Evolutionary conservation across 2,329 filamentous ascomycete species (phyloP).

Genomic region (Cladosporium phlei): DNA sequence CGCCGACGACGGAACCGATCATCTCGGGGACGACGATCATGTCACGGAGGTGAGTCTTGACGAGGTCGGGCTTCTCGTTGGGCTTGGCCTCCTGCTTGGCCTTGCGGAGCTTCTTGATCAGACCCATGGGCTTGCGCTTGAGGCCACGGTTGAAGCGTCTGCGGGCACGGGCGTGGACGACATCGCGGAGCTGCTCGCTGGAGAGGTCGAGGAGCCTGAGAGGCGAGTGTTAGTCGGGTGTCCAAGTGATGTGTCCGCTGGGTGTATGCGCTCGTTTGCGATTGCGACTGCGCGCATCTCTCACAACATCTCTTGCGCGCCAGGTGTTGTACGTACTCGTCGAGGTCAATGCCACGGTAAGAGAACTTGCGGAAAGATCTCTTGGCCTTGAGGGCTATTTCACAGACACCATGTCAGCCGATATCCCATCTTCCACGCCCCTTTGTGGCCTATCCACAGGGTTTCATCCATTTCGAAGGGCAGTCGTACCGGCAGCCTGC

Average conservation of each 20-base stretch:
- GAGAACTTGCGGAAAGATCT: slow-evolving; percentile 99
- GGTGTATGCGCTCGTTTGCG: slow-evolving; percentile 14
- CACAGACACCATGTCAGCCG: slow-evolving; percentile 29
- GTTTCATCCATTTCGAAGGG: slow-evolving; percentile 29
- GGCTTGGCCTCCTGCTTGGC: slow-evolving; percentile 97
- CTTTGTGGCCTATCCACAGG: slow-evolving; percentile 39
- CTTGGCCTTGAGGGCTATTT: slow-evolving; percentile 93
- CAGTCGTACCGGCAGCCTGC: slow-evolving; percentile 73
- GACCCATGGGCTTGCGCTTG: slow-evolving; percentile 99
- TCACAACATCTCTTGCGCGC: neutral
- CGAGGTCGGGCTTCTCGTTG: slow-evolving; percentile 99
- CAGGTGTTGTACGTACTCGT: slow-evolving; percentile 68
- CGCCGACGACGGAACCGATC: slow-evolving; percentile 97
- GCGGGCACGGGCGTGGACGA: slow-evolving; percentile 97
- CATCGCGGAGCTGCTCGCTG: slow-evolving; percentile 97
- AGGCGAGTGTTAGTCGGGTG: neutral
- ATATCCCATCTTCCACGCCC: slow-evolving; percentile 36
- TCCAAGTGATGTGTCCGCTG: slow-evolving; percentile 47
- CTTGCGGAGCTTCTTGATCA: slow-evolving; percentile 99
- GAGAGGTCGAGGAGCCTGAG: slow-evolving; percentile 87
- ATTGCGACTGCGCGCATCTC: neutral
- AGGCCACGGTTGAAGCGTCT: slow-evolving; percentile 99
- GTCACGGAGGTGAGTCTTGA: slow-evolving; percentile 99
- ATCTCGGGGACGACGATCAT: slow-evolving; percentile 99
- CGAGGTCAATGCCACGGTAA: slow-evolving; percentile 98